Base-by-base conservation (phyloP, 208 protist genomes). In the Vickermania spadyakhi region DNA sequence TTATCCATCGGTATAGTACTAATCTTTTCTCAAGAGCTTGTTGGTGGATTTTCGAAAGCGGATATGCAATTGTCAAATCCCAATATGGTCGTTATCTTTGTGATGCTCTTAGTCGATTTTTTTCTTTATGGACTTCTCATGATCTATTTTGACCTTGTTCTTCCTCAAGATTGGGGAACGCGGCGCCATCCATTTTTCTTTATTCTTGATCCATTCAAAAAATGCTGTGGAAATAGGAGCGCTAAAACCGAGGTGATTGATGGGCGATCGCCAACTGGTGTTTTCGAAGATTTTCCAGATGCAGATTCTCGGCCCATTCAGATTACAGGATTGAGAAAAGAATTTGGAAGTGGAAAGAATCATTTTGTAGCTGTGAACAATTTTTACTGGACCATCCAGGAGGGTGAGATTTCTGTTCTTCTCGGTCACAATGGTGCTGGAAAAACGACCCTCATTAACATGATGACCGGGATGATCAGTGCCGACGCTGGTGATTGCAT, bases 371-470 rank as follows among this genome's bases (percentile, higher is more conserved):
- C 81, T 28, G 84, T 95, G 54, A 77, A 91, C 61, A 67, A 93
- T 64, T 60, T 91, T 7, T 68, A 69, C 64, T 80, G 69, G 70
- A 53, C 41, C 13, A 50, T 91, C 26, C 28, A 66, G 11, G 65
- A 82, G 36, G 81, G 76, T 2, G 78, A 84, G 51, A 79, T 81
- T 56, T 88, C 80, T 14, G 78, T 81, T 27, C 56, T 94, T 14
- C 73, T 94, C 41, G 86, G 84, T 11, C 81, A 84, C 72, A 94
- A 94, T 68, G 84, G 87, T 57, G 84, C 83, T 2, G 81, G 80
- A 25, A 87, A 83, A 66, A 79, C 88, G 23, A 94, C 88, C 1
- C 63, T 64, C 25, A 85, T 93, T 49, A 86, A 91, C 67, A 83
- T 93, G 62, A 76, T 96, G 60, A 94, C 90, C 0, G 90, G 90